Percentiles rank a stretch among this genome's conserved stretches.
phyloP scores from a whole-genome alignment of 164 flowering plant genomes.

The Hamamelis virginiana region DNA sequence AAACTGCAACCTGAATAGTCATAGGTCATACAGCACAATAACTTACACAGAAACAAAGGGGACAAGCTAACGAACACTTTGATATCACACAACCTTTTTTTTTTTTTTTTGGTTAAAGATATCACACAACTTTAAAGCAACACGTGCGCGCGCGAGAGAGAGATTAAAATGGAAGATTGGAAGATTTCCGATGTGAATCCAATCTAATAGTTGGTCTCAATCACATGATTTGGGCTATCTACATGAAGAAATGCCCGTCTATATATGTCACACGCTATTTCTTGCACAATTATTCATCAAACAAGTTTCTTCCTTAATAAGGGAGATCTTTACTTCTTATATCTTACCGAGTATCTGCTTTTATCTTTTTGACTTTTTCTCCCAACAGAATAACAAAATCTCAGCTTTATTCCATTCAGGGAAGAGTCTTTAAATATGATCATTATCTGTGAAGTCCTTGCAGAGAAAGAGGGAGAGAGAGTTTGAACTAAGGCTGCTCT shows the following conservation, averaged over 20 bases:
- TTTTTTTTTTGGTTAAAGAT: no score
- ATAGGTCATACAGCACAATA: no score
- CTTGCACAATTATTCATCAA: not conserved
- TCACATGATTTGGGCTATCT: not conserved
- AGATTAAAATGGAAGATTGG: not conserved
- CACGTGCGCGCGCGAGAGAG: not conserved
- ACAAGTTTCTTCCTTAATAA: not conserved
- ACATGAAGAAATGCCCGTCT: not conserved
- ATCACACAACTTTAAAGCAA: no score
- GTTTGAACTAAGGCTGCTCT: not conserved
- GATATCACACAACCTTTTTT: no score
- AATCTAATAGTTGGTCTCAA: not conserved
- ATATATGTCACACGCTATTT: not conserved
- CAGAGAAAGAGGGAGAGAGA: not conserved
- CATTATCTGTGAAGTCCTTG: not conserved
- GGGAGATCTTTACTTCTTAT: not conserved
- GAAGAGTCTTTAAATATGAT: not conserved
- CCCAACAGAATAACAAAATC: not conserved
- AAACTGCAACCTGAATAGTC: no score
- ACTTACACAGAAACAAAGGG: no score
- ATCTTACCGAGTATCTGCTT: not conserved
- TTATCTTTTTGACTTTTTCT: constrained; percentile 1
- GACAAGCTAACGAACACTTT: no score
- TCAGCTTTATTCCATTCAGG: not conserved
- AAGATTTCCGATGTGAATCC: not conserved